phyloP scores from a whole-genome alignment of 352 stramenopile genomes.

The Paralagenidium karlingii region DNA sequence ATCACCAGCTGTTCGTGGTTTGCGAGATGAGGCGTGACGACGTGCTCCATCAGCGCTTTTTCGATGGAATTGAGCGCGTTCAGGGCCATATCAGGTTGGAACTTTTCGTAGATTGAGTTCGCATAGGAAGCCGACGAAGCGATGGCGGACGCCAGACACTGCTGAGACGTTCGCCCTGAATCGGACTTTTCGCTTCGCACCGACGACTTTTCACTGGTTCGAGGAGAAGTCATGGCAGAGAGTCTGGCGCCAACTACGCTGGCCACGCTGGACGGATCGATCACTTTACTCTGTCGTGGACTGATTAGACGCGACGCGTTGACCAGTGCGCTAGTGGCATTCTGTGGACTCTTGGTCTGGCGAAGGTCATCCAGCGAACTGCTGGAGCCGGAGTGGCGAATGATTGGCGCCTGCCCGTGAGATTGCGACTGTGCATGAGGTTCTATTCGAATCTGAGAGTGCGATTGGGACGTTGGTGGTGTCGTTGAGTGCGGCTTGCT shows the following conservation, averaged over 20 bases:
- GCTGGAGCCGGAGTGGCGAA: background rate
- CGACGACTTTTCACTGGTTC: slow-evolving; percentile 4
- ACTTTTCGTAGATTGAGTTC: slow-evolving; percentile 32
- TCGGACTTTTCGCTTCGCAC: too few relatives aligned
- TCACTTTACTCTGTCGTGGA: too few relatives aligned
- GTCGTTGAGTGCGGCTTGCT: too few relatives aligned
- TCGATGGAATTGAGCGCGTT: slow-evolving; percentile 48
- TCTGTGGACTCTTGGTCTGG: background rate
- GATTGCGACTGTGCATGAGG: background rate
- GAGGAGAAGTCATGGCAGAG: slow-evolving; percentile 2
- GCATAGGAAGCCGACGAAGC: slow-evolving; percentile 19
- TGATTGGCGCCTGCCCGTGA: background rate
- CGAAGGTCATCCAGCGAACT: background rate
- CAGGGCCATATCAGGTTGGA: slow-evolving; percentile 40
- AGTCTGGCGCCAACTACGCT: slow-evolving; percentile 7
- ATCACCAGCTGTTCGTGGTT: slow-evolving; percentile 21
- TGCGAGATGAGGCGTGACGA: slow-evolving; percentile 21
- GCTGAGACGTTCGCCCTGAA: too few relatives aligned
- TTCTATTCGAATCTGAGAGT: background rate
- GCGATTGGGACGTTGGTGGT: background rate
- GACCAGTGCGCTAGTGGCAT: background rate
- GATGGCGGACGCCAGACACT: too few relatives aligned
- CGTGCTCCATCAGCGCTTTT: slow-evolving; percentile 31
- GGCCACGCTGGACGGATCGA: too few relatives aligned
- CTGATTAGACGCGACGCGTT: slow-evolving; percentile 9